Percentiles rank a stretch among this genome's conserved stretches.
Evolutionary conservation across 148 eudicot genomes (phyloP).

Genomic region (Chenopodium quinoa): DNA sequence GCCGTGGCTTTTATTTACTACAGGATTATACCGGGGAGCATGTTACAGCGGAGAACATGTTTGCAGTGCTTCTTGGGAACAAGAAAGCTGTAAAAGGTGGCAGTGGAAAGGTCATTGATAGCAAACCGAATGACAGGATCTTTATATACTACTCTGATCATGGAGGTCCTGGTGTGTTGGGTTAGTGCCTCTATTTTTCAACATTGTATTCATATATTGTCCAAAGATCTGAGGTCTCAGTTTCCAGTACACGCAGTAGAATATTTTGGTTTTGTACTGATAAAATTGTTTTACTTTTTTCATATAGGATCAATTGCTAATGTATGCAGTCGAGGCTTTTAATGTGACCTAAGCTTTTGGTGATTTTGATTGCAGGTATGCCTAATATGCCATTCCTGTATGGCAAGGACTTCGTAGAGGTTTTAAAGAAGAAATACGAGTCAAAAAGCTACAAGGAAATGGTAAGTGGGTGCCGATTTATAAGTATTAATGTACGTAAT

Average conservation of each 20-base stretch:
- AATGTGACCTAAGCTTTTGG: not conserved
- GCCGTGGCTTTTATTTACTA: not conserved
- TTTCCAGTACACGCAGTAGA: not conserved
- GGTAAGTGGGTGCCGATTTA: constrained; percentile 21
- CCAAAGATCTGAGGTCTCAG: not conserved
- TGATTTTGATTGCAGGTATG: constrained; percentile 31
- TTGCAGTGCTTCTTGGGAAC: constrained; percentile 41
- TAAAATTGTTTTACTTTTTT: not conserved
- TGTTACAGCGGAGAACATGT: constrained; percentile 42
- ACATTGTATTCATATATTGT: not conserved
- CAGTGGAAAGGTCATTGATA: constrained; percentile 43
- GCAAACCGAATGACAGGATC: constrained; percentile 47
- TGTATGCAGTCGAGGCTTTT: not conserved
- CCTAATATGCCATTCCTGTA: constrained; percentile 35
- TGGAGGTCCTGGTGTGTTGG: constrained; percentile 55
- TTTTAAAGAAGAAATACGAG: constrained; percentile 41
- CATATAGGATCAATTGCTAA: not conserved
- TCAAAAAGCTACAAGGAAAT: constrained; percentile 43
- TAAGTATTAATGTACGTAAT: not conserved
- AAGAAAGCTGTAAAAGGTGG: constrained; percentile 44
- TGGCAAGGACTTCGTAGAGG: constrained; percentile 41
- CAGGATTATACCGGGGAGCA: constrained; percentile 45
- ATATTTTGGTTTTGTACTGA: not conserved
- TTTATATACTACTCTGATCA: constrained; percentile 50
- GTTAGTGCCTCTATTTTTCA: constrained; percentile 16